These are phyloP conservation scores for Stachybotrys chartarum DNA, from an alignment of 2,329 filamentous ascomycete species.

Conservation along the genomic window DNA sequence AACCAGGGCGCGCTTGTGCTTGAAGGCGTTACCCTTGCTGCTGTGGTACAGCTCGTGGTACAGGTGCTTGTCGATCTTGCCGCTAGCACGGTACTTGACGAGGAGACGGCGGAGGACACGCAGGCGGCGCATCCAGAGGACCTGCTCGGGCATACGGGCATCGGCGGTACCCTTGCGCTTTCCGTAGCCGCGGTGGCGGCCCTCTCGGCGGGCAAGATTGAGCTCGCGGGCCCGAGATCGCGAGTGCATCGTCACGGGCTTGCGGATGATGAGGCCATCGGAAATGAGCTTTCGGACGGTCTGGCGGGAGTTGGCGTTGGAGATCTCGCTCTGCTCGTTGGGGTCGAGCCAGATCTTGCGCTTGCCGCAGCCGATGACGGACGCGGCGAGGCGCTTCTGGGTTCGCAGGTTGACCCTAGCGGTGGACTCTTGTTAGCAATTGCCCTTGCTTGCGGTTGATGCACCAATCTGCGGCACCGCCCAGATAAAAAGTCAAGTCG, in stretches of 20 bases:
- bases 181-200: conserved; percentile 98
- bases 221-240: conserved; percentile 92
- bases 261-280: conserved; percentile 99
- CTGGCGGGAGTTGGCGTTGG: conserved; percentile 99
- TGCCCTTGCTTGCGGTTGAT: conserved; percentile 5
- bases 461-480: background rate
- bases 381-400: conserved; percentile 99
- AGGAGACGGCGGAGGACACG: conserved; percentile 98
- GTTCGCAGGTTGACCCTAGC: conserved; percentile 97
- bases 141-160: conserved; percentile 96
- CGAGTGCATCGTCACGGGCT: conserved; percentile 99
- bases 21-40: conserved; percentile 99
- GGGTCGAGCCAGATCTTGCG: conserved; percentile 99
- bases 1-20: conserved; percentile 99
- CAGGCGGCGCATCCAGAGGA: conserved; percentile 99
- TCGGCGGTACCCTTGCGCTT: conserved; percentile 99
- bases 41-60: conserved; percentile 99
- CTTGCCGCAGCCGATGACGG: conserved; percentile 98
- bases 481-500: background rate
- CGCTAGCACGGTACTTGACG: conserved; percentile 98
- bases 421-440: conserved; percentile 20
- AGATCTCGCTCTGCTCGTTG: conserved; percentile 98
- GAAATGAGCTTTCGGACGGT: conserved; percentile 98
- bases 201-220: conserved; percentile 88
- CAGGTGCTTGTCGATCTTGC: conserved; percentile 99